Evolutionary conservation across 2,329 filamentous ascomycete genomes (phyloP), one percentile per base, ranked within the genome.

Genomic region (Curvularia eragrostidis): DNA sequence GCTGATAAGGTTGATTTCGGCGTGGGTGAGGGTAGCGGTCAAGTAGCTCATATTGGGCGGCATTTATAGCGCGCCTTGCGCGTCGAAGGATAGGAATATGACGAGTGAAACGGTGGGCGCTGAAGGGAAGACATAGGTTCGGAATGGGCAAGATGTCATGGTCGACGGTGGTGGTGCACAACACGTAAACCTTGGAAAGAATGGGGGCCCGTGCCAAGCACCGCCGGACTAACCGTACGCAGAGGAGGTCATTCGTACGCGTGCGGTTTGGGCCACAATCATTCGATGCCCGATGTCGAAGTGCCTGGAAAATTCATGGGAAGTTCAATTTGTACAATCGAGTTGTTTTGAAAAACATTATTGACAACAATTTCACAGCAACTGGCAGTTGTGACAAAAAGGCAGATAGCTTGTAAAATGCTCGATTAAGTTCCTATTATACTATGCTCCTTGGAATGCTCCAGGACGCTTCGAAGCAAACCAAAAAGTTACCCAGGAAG

Each of bases 31-130:
- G 21, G 62, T 58, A 21, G 70, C 65, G 21, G 60, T 41, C 41
- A 72, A 54, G 48, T 73, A 53, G 53, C 49, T 68, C 72, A 75
- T 76, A 44, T 57, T 61, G 61, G 46, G 41, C 58, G 59, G 43
- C 48, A 56, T 59, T 59, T 64, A 34, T 55, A 55, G 50, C 65
- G 65, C 56, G 65, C 58, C 51, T 60, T 62, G 43, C 61, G 63
- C 57, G 54, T 62, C 41, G 51, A 58, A 53, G 46, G 44, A 57
- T 58, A 56, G 55, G 42, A 56, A 54, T 63, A 43, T 53, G 53
- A 19, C 18, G 52, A 43, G 39, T 59, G 42, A 28, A 50, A 28
- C 42, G 46, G 52, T 53, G 38, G 36, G 39, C 47, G 52, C 52
- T 64, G 54, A 42, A 43, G 32, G 55, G 52, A 59, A 68, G 63